Evolutionary conservation across 768 basidiomycete genomes (phyloP).

Genomic region (Boletus bicolor): DNA sequence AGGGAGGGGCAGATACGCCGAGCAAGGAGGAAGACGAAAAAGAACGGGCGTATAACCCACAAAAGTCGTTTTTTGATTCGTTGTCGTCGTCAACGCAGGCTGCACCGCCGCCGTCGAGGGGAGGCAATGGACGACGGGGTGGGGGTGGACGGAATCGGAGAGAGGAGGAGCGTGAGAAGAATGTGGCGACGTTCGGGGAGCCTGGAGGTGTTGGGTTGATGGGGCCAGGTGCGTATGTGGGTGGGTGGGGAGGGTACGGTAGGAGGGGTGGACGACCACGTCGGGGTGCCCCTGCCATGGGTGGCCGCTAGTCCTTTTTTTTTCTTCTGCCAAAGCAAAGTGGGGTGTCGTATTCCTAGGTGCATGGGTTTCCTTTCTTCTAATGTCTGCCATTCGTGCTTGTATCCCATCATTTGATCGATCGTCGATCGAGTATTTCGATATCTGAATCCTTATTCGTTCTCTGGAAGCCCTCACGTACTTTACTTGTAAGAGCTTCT

Average conservation of each 20-base stretch:
- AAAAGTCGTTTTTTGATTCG: constrained; percentile 81
- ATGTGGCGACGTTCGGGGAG: constrained; percentile 86
- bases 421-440: background rate
- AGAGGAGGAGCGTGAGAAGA: constrained; percentile 81
- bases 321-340: background rate
- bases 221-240: constrained; percentile 77
- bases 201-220: constrained; percentile 74
- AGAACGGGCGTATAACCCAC: constrained; percentile 65
- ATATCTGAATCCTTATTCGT: background rate
- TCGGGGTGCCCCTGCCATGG: constrained; percentile 20
- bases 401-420: background rate
- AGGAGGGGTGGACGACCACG: constrained; percentile 45
- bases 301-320: constrained; percentile 19
- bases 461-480: background rate
- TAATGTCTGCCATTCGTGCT: constrained; percentile 14
- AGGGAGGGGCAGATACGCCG: constrained; percentile 26
- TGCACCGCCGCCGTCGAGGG: constrained; percentile 30
- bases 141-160: constrained; percentile 63
- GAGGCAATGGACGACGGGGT: constrained; percentile 41
- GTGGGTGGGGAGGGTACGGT: constrained; percentile 73
- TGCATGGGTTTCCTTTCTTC: background rate
- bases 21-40: constrained; percentile 38
- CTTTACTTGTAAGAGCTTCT: too few species aligned
- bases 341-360: background rate
- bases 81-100: constrained; percentile 47